phyloP scores from a whole-genome alignment of 2,329 filamentous ascomycete species.

The Aspergillus tanneri region DNA sequence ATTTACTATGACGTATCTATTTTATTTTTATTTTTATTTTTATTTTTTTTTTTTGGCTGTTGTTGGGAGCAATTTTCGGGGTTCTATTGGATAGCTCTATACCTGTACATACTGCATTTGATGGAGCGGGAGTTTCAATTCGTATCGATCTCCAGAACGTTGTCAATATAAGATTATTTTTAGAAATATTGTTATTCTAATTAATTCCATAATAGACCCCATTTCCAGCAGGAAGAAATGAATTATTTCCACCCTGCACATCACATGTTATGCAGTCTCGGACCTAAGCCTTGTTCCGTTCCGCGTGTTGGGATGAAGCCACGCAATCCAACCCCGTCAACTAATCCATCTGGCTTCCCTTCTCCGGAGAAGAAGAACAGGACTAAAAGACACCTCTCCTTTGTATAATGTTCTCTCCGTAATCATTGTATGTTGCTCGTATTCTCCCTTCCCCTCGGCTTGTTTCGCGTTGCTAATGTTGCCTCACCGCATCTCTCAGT shows the following conservation, averaged over 20 bases:
- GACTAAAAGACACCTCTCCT: background rate
- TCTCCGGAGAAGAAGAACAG: conserved; percentile 1
- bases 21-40: conserved; percentile 3
- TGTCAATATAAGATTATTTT: too few relatives aligned
- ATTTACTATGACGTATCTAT: background rate
- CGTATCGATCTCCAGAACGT: background rate
- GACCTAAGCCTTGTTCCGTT: conserved; percentile 25
- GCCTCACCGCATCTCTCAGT: conserved; percentile 6
- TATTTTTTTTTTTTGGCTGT: conserved; percentile 13
- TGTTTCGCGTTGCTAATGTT: conserved; percentile 14
- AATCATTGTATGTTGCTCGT: conserved; percentile 10
- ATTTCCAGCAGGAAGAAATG: too few relatives aligned
- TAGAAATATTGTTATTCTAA: too few relatives aligned
- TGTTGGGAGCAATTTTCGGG: conserved; percentile 20
- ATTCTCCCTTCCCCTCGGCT: conserved; percentile 3
- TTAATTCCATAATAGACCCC: background rate
- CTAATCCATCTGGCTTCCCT: background rate
- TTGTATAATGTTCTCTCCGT: conserved; percentile 20
- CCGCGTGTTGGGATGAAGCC: conserved; percentile 21
- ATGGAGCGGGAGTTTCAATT: background rate
- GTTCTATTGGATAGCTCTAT: background rate
- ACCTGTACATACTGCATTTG: conserved; percentile 13
- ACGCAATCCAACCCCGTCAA: conserved; percentile 21
- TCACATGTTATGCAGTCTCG: conserved; percentile 9
- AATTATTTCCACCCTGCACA: too few relatives aligned